These are phyloP conservation scores for Thymus quinquecostatus DNA, from an alignment of 257 asterid species.

Conservation along the genomic window DNA sequence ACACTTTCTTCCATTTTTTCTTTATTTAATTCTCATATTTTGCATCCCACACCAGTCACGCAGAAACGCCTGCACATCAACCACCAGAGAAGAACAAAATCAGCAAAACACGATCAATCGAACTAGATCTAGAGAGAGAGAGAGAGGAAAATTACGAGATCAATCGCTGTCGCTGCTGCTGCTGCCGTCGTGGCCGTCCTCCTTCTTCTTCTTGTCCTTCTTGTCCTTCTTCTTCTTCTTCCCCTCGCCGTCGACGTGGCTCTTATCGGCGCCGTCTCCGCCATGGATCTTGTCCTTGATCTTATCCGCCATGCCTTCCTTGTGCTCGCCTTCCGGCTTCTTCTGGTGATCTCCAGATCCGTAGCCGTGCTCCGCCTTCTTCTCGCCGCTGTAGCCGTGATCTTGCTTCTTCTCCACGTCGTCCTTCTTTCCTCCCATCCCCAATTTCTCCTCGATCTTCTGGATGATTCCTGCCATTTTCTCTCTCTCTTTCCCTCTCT, in stretches of 20 bases:
- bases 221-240: constrained; percentile 27
- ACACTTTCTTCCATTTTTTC: background rate
- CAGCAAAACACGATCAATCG: background rate
- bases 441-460: constrained; percentile 68
- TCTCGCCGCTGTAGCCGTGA: constrained; percentile 33
- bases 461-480: constrained; percentile 73
- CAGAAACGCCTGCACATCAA: background rate
- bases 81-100: background rate
- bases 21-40: background rate
- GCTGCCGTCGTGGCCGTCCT: constrained; percentile 36
- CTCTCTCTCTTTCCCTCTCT: background rate
- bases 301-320: constrained; percentile 45
- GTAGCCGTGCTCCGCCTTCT: constrained; percentile 31
- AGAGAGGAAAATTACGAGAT: background rate
- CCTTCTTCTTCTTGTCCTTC: constrained; percentile 33
- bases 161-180: constrained; percentile 64
- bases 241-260: background rate
- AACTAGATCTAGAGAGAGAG: background rate
- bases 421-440: constrained; percentile 64
- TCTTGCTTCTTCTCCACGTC: constrained; percentile 43
- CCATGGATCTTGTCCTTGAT: constrained; percentile 50
- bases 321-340: constrained; percentile 37
- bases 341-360: constrained; percentile 29
- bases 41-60: background rate
- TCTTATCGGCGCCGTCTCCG: constrained; percentile 21